phyloP scores from a whole-genome alignment of 2,329 filamentous ascomycete genomes.

The Rachicladosporium sp. region DNA sequence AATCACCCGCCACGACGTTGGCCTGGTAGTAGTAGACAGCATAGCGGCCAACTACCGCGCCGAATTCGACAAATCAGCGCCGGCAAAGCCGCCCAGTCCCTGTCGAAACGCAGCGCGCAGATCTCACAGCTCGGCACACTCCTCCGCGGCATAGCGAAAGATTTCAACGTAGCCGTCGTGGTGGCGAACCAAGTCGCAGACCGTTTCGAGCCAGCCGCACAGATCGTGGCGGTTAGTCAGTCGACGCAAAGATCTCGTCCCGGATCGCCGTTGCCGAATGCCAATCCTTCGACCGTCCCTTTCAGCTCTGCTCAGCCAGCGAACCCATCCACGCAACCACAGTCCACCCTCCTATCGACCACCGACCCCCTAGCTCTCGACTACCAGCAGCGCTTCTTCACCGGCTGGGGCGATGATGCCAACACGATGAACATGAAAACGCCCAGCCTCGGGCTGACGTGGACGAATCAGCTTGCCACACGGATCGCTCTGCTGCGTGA shows the following conservation, averaged over 20 bases:
- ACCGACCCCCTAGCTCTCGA: constrained; percentile 57
- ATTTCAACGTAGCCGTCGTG: constrained; percentile 68
- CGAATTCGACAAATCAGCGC: constrained; percentile 62
- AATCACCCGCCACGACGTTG: constrained; percentile 60
- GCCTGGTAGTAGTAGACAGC: constrained; percentile 77
- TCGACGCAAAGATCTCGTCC: constrained; percentile 11
- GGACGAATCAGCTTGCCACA: constrained; percentile 78
- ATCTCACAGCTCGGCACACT: constrained; percentile 65
- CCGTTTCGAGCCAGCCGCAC: constrained; percentile 46
- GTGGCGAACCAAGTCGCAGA: constrained; percentile 94
- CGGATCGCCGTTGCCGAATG: constrained; percentile 6
- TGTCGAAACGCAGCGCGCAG: constrained; percentile 66
- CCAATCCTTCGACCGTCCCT: constrained; percentile 1
- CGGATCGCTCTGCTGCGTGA: constrained; percentile 71
- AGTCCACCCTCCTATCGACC: constrained; percentile 25
- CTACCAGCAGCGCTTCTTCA: constrained; percentile 90
- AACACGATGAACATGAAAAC: constrained; percentile 52
- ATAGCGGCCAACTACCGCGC: constrained; percentile 92
- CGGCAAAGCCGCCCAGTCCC: constrained; percentile 32
- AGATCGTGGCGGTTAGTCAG: constrained; percentile 6
- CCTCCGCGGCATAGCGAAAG: constrained; percentile 62
- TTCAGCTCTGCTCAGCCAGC: not conserved
- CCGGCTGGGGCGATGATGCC: constrained; percentile 70
- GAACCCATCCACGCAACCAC: constrained; percentile 1
- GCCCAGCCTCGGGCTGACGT: constrained; percentile 74